Percentiles rank a stretch among this genome's conserved stretches.
Conservation (phyloP, 345 rosid species). For the Populus nigra region DNA sequence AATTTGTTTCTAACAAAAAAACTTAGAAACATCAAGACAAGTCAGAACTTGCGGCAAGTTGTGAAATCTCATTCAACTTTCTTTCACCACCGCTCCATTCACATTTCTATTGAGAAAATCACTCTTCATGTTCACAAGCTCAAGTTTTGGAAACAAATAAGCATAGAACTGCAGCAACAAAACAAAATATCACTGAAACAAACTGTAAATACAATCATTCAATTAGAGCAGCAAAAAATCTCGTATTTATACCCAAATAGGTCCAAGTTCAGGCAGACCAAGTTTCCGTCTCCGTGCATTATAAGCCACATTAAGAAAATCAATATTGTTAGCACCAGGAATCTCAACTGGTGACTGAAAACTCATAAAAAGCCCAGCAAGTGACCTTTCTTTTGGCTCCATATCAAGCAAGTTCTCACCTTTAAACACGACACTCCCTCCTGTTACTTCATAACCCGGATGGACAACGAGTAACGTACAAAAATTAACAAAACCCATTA, state of each 20-base stretch:
- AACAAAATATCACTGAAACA: conserved; percentile 1
- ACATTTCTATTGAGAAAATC: conserved; percentile 96
- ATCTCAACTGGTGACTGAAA: conserved; percentile 90
- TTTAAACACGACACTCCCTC: conserved; percentile 77
- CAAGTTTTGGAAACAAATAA: conserved; percentile 70
- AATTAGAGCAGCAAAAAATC: background rate
- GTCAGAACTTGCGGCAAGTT: conserved; percentile 65
- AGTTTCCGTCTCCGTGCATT: conserved; percentile 84
- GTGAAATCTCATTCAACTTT: conserved; percentile 92
- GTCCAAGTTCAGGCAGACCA: conserved; percentile 78
- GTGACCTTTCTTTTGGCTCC: conserved; percentile 94
- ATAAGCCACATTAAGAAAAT: conserved; percentile 91
- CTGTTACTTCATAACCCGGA: conserved; percentile 91
- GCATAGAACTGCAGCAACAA: conserved; percentile 72
- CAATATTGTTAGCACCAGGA: conserved; percentile 88
- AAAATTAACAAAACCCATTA: background rate
- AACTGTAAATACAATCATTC: background rate
- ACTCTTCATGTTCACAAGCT: conserved; percentile 78
- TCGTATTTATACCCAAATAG: conserved; percentile 61
- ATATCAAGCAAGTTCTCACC: conserved; percentile 79
- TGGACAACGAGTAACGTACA: conserved; percentile 89
- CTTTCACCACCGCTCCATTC: conserved; percentile 98
- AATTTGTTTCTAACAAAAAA: background rate
- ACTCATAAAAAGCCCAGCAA: conserved; percentile 95
- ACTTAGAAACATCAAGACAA: background rate